Evolutionary conservation across 768 basidiomycete genomes (phyloP).

Genomic region (Panaeolus papilionaceus): DNA sequence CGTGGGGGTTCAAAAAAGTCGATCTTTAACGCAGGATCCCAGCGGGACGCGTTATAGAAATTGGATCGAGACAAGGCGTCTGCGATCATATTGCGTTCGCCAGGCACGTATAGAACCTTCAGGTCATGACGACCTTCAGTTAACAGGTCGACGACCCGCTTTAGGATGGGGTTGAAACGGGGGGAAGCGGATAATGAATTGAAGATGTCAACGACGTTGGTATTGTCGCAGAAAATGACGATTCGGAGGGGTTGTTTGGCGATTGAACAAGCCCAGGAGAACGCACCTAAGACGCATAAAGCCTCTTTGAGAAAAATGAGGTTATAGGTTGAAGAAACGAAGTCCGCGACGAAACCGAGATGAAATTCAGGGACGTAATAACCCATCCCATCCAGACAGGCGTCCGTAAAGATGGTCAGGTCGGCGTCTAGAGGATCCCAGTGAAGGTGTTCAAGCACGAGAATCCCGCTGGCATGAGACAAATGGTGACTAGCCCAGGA

Average conservation of each 20-base stretch:
- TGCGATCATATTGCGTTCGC: slow-evolving; percentile 27
- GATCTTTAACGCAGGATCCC: slow-evolving; percentile 7
- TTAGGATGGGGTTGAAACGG: slow-evolving; percentile 29
- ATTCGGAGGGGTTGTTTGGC: slow-evolving; percentile 2
- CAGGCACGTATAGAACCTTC: slow-evolving; percentile 25
- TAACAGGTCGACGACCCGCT: slow-evolving; percentile 24
- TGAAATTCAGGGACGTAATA: slow-evolving; percentile 25
- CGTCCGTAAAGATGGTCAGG: slow-evolving; percentile 28
- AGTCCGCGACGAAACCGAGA: slow-evolving; percentile 21
- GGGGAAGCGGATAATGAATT: slow-evolving; percentile 20
- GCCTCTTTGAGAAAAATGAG: slow-evolving; percentile 35
- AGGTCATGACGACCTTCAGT: slow-evolving; percentile 19
- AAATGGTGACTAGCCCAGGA: slow-evolving; percentile 37
- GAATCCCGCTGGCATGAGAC: slow-evolving; percentile 22
- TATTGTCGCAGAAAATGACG: slow-evolving; percentile 31
- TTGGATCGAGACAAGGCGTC: slow-evolving; percentile 28
- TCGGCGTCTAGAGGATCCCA: slow-evolving; percentile 23
- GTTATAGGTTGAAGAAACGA: not conserved
- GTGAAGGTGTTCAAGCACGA: slow-evolving; percentile 22
- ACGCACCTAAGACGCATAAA: slow-evolving; percentile 26
- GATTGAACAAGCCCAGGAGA: not conserved
- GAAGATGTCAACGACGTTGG: slow-evolving; percentile 28
- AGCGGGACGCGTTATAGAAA: slow-evolving; percentile 7
- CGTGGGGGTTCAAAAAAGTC: slow-evolving; percentile 23
- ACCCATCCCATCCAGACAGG: slow-evolving; percentile 27